Base-by-base conservation (phyloP, 441 rosid species). In the Lagerstroemia fauriei region DNA sequence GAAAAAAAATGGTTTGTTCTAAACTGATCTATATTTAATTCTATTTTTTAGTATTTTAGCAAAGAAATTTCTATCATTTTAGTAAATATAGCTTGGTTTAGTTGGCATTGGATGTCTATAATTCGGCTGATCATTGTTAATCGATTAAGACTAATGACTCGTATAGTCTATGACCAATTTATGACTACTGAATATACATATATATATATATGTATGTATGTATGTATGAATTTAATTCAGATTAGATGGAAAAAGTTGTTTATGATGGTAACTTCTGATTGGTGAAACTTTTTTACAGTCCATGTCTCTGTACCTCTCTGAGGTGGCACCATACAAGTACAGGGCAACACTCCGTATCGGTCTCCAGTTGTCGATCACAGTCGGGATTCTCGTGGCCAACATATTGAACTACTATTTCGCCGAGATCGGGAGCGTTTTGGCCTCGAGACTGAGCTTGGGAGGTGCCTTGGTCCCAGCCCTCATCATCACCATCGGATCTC, bases 301-400 rank as follows among this genome's bases (percentile, higher is more conserved):
- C 1, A 97, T 94, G 57, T 98, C 99, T n/a, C 91, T 95, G n/a
- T 95, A 94, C 82, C 93, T 95, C 22, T 95, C 99, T 6, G 99
- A 95, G 84, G 92, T 93, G 99, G 97, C 99, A 3, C 98, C 97
- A 0, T 92, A 93, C 89, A 93, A 61, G 86, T 94, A 38, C 89
- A 91, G 98, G 88, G 99, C 97, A 78, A 91, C 95, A 9, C 82
- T 95, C 34, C 94, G 94, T 91, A 93, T 92, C 41, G 97, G 95
- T 4, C 94, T 95, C 86, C 99, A 95, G 75, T 74, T 95, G 48
- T 93, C 97, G 9, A 89, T 94, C 86, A 90, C 94, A 25, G 38
- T 93, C 27, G 98, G 97, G 0, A 95, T 94, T 78, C 90, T 95
- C 0, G 56, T 92, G 7, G 98, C 99, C 77, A 91, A 89, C 75